Conservation (phyloP, 139 green algal species). For the Zygnema circumcarinatum region DNA sequence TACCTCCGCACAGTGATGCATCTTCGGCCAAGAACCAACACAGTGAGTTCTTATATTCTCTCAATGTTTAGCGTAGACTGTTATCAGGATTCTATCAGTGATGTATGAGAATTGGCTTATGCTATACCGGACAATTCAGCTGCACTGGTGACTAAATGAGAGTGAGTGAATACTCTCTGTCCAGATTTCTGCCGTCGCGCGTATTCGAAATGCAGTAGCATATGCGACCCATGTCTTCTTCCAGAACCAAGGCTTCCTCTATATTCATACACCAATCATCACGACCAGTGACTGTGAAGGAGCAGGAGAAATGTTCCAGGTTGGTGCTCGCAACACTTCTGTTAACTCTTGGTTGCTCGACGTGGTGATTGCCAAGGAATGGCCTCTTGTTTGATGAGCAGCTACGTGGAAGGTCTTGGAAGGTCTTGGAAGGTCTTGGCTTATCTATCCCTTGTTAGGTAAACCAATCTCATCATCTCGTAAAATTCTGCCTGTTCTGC, state of each 20-base stretch:
- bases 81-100: too few species aligned
- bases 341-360: constrained; percentile 2
- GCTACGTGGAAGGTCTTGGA: too few species aligned
- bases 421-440: not conserved
- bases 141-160: too few species aligned
- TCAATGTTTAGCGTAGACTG: too few species aligned
- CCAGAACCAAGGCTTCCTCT: constrained; percentile 90
- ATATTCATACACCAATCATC: constrained; percentile 97
- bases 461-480: too few species aligned
- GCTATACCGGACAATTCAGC: too few species aligned
- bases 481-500: too few species aligned
- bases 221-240: constrained; percentile 98
- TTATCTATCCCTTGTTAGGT: not conserved
- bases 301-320: constrained; percentile 99
- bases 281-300: constrained; percentile 95
- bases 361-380: constrained; percentile 1
- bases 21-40: constrained; percentile 94
- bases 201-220: constrained; percentile 95
- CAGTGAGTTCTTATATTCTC: constrained; percentile 53
- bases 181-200: constrained; percentile 86
- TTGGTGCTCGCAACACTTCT: constrained; percentile 47
- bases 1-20: constrained; percentile 90
- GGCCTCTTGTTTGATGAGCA: too few species aligned
- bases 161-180: not conserved
- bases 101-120: too few species aligned